Evolutionary conservation across 257 asterid genomes (phyloP), one percentile per base, ranked within the genome.

Genomic region (Ophiorrhiza pumila): DNA sequence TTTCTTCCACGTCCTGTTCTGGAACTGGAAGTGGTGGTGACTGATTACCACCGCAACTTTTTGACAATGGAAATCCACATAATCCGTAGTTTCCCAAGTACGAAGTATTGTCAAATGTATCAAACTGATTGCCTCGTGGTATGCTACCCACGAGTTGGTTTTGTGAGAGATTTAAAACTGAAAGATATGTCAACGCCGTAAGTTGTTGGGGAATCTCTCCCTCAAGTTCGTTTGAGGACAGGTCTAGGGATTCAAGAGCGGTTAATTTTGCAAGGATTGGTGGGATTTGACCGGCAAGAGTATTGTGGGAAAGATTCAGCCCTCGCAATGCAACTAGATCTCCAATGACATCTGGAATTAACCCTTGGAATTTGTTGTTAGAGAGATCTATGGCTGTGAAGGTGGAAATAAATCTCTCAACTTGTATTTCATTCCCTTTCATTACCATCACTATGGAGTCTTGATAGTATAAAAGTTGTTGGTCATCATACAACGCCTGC

Each of bases 191-290:
- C 41, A 82, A 29, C 11, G 31, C 60, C 14, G 69, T 27, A 5
- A 84, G 71, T 7, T 79, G 55, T 57, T 2, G 2, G 0, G 86
- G 86, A 47, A 84, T 81, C 27, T 56, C 62, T 62, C 88, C 86
- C 0, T 3, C 43, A 9, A 80, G 18, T 18, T 75, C 73, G 46
- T 79, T 81, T 14, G 71, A 77, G 15, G 81, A 69, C 0, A 84
- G 62, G 71, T 84, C 84, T 35, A 84, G 25, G 23, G 75, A 57
- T 77, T 82, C 86, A 12, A 84, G 69, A 23, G 7, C 34, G 10
- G 23, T 34, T 41, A 75, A 25, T 27, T 75, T 61, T 61, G 67
- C 83, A 0, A 84, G 5, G 4, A 65, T 31, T 20, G 62, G 1
- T 7, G 86, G 85, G 23, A 83, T 80, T n/a, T 55, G 70, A 10